phyloP scores from a whole-genome alignment of 2,329 filamentous ascomycete genomes.

The Hypoxylon sp. region DNA sequence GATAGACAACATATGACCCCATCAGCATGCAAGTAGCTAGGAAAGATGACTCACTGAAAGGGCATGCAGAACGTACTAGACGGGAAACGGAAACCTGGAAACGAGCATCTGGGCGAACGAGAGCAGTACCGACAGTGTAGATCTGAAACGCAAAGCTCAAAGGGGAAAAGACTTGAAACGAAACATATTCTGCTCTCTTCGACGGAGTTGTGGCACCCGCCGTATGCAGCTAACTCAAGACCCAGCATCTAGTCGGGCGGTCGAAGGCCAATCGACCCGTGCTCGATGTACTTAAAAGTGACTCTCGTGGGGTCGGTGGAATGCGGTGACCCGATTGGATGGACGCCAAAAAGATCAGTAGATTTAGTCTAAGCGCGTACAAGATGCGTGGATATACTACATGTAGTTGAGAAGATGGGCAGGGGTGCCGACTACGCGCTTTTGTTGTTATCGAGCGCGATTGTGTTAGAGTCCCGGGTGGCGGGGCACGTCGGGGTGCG shows the following conservation, averaged over 20 bases:
- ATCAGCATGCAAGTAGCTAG: constrained; percentile 39
- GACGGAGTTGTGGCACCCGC: not conserved
- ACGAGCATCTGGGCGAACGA: constrained; percentile 34
- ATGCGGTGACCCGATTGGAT: constrained; percentile 34
- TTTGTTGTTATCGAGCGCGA: constrained; percentile 12
- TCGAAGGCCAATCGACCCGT: constrained; percentile 32
- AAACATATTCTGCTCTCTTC: constrained; percentile 29
- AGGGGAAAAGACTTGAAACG: constrained; percentile 48
- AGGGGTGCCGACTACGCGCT: constrained; percentile 7
- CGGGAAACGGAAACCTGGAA: constrained; percentile 5
- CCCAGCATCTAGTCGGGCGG: not conserved
- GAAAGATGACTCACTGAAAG: constrained; percentile 49
- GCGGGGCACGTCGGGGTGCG: constrained; percentile 12
- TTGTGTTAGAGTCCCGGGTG: constrained; percentile 21
- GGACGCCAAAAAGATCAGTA: not conserved
- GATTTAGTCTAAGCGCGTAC: constrained; percentile 5
- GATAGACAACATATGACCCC: constrained; percentile 29
- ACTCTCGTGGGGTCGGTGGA: constrained; percentile 27
- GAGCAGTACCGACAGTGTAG: constrained; percentile 32
- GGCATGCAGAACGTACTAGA: constrained; percentile 20
- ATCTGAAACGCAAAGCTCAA: constrained; percentile 49
- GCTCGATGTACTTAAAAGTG: constrained; percentile 31
- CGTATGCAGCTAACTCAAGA: not conserved
- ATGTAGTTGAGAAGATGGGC: constrained; percentile 1
- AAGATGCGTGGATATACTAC: not conserved